These are phyloP conservation scores for Linaria vulgaris DNA, from an alignment of 257 asterid species.

Conservation along the genomic window DNA sequence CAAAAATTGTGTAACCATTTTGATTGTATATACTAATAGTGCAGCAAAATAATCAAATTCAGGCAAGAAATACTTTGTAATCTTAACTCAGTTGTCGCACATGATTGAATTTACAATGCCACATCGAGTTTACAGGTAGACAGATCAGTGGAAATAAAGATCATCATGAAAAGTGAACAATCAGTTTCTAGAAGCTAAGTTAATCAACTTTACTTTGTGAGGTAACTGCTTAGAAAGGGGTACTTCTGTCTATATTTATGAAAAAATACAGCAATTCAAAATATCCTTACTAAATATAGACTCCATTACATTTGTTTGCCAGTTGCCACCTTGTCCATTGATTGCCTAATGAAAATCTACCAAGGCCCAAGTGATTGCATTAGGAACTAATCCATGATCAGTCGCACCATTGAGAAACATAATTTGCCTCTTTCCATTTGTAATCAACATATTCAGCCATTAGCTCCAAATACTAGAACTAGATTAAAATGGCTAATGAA, in stretches of 20 bases:
- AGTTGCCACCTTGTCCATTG: not conserved
- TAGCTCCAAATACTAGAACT: not conserved
- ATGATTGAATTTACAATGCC: too few species aligned
- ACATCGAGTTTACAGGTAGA: not conserved
- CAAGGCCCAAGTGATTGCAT: not conserved
- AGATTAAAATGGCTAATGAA: too few species aligned
- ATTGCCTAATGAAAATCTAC: constrained; percentile 4
- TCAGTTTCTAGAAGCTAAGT: not conserved
- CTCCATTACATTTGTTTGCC: not conserved
- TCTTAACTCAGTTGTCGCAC: too few species aligned
- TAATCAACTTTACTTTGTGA: not conserved
- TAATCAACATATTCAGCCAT: not conserved
- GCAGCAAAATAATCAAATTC: too few species aligned
- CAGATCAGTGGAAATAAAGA: not conserved
- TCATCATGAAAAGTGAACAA: not conserved
- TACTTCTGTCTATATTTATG: not conserved
- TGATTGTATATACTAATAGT: too few species aligned
- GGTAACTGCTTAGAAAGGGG: not conserved
- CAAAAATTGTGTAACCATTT: not conserved
- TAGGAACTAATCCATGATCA: constrained; percentile 14
- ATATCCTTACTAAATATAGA: not conserved
- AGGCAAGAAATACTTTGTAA: too few species aligned
- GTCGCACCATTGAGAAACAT: not conserved
- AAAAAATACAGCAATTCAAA: not conserved
- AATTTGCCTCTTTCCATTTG: not conserved